Conservation (phyloP, 2,329 filamentous ascomycete species). For the Scedosporium aurantiacum region DNA sequence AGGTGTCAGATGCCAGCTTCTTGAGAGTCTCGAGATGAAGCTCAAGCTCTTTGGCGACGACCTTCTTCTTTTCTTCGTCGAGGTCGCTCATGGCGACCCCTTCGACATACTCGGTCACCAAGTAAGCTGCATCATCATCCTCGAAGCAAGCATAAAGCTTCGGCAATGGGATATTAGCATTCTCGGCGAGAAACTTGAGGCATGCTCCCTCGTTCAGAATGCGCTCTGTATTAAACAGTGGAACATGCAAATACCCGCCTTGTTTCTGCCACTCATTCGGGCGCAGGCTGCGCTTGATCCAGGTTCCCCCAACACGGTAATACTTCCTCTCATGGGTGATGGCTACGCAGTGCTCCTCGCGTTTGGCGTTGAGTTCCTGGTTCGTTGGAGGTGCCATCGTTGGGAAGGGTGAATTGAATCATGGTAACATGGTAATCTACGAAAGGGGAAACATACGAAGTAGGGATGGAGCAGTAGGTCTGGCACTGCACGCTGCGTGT, state of each 20-base stretch:
- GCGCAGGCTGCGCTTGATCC: conserved; percentile 11
- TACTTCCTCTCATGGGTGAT: no score
- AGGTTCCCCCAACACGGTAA: not conserved
- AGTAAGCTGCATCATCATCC: conserved; percentile 10
- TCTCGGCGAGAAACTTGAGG: not conserved
- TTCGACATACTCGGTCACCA: conserved; percentile 11
- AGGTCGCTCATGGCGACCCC: conserved; percentile 11
- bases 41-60: conserved; percentile 8
- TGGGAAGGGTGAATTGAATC: no score
- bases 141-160: not conserved
- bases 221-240: conserved; percentile 9
- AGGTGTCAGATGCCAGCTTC: conserved; percentile 9
- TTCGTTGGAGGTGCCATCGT: no score
- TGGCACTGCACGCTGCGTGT: no score
- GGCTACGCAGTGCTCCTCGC: no score
- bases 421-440: no score
- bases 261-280: conserved; percentile 11
- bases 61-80: not conserved
- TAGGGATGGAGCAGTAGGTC: no score
- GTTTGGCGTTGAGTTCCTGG: no score
- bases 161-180: not conserved
- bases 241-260: conserved; percentile 7
- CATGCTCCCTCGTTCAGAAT: not conserved
- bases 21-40: conserved; percentile 6
- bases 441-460: no score